These are phyloP conservation scores for Chaetomiaceae sp. DNA, from an alignment of 2,329 filamentous ascomycete species.

Conservation along the genomic window DNA sequence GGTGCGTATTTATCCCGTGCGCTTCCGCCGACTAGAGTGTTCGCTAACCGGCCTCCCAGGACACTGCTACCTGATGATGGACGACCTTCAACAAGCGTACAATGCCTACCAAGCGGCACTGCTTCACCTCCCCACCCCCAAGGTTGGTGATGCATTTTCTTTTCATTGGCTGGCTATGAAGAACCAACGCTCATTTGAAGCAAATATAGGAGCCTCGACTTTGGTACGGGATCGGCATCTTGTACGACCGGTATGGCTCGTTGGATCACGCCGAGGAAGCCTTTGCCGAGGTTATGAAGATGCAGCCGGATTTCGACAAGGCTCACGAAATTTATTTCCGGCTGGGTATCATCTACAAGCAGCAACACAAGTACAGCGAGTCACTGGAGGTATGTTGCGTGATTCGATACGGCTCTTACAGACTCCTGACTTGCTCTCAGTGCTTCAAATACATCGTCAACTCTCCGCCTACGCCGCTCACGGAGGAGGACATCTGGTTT, in stretches of 20 bases:
- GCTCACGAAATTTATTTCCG: conserved; percentile 99
- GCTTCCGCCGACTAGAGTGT: neutral
- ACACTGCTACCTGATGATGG: conserved; percentile 99
- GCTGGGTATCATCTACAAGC: conserved; percentile 98
- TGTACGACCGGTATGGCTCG: conserved; percentile 94
- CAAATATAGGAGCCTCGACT: conserved; percentile 75
- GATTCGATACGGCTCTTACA: conserved; percentile 5
- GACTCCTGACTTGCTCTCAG: conserved; percentile 46
- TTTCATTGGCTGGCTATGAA: too few species aligned
- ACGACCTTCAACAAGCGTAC: conserved; percentile 94
- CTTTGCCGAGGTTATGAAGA: conserved; percentile 97
- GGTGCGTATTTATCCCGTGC: conserved; percentile 50
- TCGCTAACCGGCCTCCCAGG: conserved; percentile 43
- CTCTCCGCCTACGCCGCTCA: conserved; percentile 84
- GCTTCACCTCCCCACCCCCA: conserved; percentile 87
- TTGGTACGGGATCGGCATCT: conserved; percentile 97
- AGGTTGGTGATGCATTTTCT: too few species aligned
- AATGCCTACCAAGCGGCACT: conserved; percentile 93
- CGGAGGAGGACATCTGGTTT: conserved; percentile 99
- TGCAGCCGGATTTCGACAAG: conserved; percentile 97
- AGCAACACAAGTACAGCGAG: conserved; percentile 87
- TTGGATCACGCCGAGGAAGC: conserved; percentile 96
- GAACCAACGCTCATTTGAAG: conserved; percentile 3
- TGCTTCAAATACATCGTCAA: conserved; percentile 98
- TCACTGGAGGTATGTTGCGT: conserved; percentile 70